Evolutionary conservation across 306 rosid genomes (phyloP).

Genomic region (Casuarina cunninghamiana): DNA sequence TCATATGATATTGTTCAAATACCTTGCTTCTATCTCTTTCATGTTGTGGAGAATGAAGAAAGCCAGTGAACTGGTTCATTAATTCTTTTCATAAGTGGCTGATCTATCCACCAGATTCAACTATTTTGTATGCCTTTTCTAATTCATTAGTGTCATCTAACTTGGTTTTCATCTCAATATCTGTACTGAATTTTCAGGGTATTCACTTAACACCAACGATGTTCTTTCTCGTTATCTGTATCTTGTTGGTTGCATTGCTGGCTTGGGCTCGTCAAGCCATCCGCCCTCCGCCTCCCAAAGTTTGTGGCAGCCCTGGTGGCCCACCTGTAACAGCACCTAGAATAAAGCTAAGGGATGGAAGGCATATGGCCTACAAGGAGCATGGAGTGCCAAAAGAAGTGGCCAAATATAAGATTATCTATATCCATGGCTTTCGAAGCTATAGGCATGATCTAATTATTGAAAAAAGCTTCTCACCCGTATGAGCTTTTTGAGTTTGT

Average conservation of each 20-base stretch:
- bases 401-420: constrained; percentile 50
- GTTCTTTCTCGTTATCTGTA: no score
- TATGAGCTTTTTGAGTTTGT: background rate
- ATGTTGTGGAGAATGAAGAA: no score
- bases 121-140: no score
- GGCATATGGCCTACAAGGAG: constrained; percentile 65
- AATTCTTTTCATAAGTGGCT: no score
- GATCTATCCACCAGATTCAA: no score
- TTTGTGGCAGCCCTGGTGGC: constrained; percentile 54
- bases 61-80: no score
- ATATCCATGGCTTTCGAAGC: constrained; percentile 41
- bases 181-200: no score
- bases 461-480: constrained; percentile 15
- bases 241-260: constrained; percentile 30
- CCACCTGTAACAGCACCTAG: constrained; percentile 55
- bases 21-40: no score
- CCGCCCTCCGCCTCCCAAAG: constrained; percentile 38
- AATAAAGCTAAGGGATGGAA: constrained; percentile 64
- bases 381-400: constrained; percentile 44
- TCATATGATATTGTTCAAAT: no score
- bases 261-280: constrained; percentile 31
- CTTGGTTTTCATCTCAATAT: no score
- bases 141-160: no score
- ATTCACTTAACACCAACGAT: no score
- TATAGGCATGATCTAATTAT: constrained; percentile 27